Conservation (phyloP, 176 grass and related monocot genomes). For the Lolium multiflorum region DNA sequence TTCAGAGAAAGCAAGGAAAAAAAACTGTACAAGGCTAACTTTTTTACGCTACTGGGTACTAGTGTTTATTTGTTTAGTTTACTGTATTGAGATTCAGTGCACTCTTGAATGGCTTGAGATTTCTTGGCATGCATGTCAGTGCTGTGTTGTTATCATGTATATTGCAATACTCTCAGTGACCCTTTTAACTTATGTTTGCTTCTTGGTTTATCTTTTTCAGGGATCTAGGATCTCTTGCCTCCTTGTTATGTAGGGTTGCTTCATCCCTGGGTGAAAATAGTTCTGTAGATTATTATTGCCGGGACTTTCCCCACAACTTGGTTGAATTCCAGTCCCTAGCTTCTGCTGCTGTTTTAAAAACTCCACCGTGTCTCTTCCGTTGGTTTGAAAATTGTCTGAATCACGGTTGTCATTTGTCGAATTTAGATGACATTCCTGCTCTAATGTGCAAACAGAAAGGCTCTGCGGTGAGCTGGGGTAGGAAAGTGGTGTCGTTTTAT, state of each 20-base stretch:
- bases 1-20: no score
- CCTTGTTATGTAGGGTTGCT: conserved; percentile 73
- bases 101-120: conserved; percentile 28
- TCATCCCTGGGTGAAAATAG: conserved; percentile 66
- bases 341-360: conserved; percentile 52
- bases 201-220: conserved; percentile 59
- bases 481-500: conserved; percentile 91
- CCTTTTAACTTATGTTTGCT: conserved; percentile 28
- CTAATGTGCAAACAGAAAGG: conserved; percentile 74
- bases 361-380: conserved; percentile 76
- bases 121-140: conserved; percentile 23
- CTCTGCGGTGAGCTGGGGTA: conserved; percentile 74
- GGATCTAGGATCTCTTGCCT: conserved; percentile 75
- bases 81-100: conserved; percentile 3
- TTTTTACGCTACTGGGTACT: conserved; percentile 12
- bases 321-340: conserved; percentile 51
- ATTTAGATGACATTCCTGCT: conserved; percentile 71
- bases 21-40: background rate
- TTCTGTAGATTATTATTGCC: conserved; percentile 87
- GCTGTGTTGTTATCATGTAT: conserved; percentile 24
- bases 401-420: conserved; percentile 51
- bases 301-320: conserved; percentile 83
- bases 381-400: conserved; percentile 83
- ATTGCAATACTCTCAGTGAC: background rate
- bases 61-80: conserved; percentile 21